Evolutionary conservation across 441 rosid genomes (phyloP).

Genomic region (Gossypium schwendimanii): DNA sequence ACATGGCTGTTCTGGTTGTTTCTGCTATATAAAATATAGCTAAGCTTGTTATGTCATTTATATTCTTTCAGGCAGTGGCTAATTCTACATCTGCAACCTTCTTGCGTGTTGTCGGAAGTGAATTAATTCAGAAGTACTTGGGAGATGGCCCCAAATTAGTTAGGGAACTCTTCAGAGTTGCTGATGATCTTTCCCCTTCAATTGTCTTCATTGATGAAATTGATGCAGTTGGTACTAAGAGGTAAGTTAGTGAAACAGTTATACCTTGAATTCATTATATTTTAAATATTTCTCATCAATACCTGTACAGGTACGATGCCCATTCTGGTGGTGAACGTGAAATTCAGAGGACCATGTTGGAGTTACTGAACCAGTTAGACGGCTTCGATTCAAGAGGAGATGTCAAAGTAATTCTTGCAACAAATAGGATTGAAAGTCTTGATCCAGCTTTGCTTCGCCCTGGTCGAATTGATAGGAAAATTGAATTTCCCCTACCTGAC

Average conservation of each 20-base stretch:
- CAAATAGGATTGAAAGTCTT: constrained; percentile 86
- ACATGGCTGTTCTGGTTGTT: not conserved
- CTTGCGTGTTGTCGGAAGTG: constrained; percentile 93
- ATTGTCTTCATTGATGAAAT: constrained; percentile 97
- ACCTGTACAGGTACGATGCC: constrained; percentile 65
- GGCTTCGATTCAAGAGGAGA: constrained; percentile 97
- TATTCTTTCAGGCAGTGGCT: constrained; percentile 67
- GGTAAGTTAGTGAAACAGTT: not conserved
- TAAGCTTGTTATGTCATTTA: not conserved
- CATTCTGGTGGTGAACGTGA: constrained; percentile 98
- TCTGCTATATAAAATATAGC: not conserved
- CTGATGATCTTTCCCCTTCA: constrained; percentile 90
- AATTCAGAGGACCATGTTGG: constrained; percentile 97
- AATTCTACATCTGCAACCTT: constrained; percentile 94
- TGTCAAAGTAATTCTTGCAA: constrained; percentile 94
- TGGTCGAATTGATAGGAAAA: constrained; percentile 90
- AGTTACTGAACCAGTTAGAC: constrained; percentile 85
- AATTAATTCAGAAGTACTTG: constrained; percentile 84
- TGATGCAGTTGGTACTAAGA: constrained; percentile 72
- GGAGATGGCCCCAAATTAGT: constrained; percentile 95
- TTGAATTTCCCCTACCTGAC: constrained; percentile 96
- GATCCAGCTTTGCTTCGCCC: constrained; percentile 98
- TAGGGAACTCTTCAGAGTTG: constrained; percentile 92
- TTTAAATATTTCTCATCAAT: not conserved
- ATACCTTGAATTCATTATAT: not conserved